Percentiles rank a stretch among this genome's conserved stretches.
These are phyloP conservation scores for Elsinoe necatrix DNA, from an alignment of 2,329 filamentous ascomycete species.

Conservation along the genomic window DNA sequence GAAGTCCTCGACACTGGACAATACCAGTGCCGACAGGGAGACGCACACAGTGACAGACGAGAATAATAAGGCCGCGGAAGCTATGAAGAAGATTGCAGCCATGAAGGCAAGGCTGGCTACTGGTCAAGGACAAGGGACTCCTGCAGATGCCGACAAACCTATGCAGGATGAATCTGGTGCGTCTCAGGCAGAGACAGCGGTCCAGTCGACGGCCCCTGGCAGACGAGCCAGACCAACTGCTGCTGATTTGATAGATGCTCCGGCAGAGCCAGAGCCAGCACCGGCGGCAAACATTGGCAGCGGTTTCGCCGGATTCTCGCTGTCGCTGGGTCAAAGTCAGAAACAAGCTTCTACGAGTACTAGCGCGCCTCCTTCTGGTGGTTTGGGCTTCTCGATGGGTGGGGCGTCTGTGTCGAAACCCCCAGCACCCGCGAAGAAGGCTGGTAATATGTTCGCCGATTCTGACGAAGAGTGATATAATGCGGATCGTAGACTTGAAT, in stretches of 20 bases:
- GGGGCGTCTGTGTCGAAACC: not conserved
- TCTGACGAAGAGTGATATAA: slow-evolving; percentile 49
- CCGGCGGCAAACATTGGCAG: slow-evolving; percentile 21
- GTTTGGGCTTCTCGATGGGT: slow-evolving; percentile 24
- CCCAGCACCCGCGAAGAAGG: slow-evolving; percentile 40
- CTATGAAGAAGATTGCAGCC: slow-evolving; percentile 20
- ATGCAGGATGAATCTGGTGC: slow-evolving; percentile 31
- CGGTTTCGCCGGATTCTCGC: slow-evolving; percentile 19
- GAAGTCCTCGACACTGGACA: slow-evolving; percentile 33
- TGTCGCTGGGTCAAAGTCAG: slow-evolving; percentile 13
- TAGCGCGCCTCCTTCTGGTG: slow-evolving; percentile 17
- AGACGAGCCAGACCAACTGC: slow-evolving; percentile 26
- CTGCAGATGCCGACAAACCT: slow-evolving; percentile 37
- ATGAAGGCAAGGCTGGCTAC: slow-evolving; percentile 20
- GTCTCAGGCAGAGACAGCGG: slow-evolving; percentile 28
- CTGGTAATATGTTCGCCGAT: slow-evolving; percentile 79
- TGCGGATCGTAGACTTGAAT: not conserved
- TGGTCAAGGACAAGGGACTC: slow-evolving; percentile 6
- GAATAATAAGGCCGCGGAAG: slow-evolving; percentile 23
- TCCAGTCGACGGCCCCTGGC: slow-evolving; percentile 24
- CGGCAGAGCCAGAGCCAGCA: slow-evolving; percentile 20
- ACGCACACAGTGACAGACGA: not conserved
- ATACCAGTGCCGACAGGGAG: not conserved
- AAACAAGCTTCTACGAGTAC: not conserved
- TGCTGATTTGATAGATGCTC: slow-evolving; percentile 20